These are phyloP conservation scores for Kurtzmaniella quercitrusa DNA, from an alignment of 1,139 yeast genomes.

Conservation along the genomic window DNA sequence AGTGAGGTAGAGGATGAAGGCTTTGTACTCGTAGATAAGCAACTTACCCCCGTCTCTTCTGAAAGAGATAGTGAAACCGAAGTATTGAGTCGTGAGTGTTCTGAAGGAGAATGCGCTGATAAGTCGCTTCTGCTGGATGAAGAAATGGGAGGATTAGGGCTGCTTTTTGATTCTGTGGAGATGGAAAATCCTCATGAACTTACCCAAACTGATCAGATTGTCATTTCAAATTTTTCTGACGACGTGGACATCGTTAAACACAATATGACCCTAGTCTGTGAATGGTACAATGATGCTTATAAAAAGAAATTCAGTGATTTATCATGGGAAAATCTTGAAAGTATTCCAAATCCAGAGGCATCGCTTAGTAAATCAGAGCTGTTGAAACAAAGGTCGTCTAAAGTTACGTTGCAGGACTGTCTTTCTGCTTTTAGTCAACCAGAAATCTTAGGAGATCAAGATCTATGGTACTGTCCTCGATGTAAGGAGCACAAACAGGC, in stretches of 20 bases:
- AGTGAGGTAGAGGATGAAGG: slow-evolving; percentile 16
- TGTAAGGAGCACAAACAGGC: slow-evolving; percentile 91
- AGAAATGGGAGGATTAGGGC: slow-evolving; percentile 15
- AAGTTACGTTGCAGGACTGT: slow-evolving; percentile 70
- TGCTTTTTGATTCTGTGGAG: slow-evolving; percentile 27
- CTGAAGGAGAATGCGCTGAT: not conserved
- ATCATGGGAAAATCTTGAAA: slow-evolving; percentile 50
- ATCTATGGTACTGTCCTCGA: slow-evolving; percentile 89
- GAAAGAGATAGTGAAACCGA: not conserved
- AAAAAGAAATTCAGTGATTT: slow-evolving; percentile 44
- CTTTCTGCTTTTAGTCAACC: slow-evolving; percentile 71
- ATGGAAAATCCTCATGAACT: not conserved
- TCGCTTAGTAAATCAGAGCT: slow-evolving; percentile 40
- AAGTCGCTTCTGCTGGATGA: slow-evolving; percentile 17
- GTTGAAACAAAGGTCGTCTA: slow-evolving; percentile 39
- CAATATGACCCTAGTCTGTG: slow-evolving; percentile 60
- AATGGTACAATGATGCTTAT: slow-evolving; percentile 55
- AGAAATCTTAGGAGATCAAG: slow-evolving; percentile 84
- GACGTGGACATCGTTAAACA: slow-evolving; percentile 5
- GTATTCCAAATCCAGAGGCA: slow-evolving; percentile 49
- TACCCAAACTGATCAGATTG: not conserved
- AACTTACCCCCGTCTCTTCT: slow-evolving; percentile 2
- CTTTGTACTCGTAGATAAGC: slow-evolving; percentile 18
- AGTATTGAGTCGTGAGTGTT: not conserved
- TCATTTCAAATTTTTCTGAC: not conserved